Conservation (phyloP, 2,329 filamentous ascomycete genomes). For the Colletotrichum salicis region DNA sequence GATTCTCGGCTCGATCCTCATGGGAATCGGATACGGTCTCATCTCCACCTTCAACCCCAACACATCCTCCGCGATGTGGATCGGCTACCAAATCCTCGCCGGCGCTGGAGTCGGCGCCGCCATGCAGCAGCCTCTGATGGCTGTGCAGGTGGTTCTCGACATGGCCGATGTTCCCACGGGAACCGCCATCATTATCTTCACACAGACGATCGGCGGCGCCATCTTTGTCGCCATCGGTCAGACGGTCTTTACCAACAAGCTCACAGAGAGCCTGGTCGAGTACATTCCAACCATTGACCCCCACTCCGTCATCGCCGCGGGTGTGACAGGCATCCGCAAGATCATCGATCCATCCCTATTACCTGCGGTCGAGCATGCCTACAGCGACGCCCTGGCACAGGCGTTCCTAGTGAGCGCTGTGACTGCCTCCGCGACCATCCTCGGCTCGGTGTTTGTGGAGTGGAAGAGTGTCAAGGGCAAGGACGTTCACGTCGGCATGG, state of each 20-base stretch:
- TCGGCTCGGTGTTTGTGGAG: slow-evolving; percentile 57
- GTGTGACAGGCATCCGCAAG: slow-evolving; percentile 50
- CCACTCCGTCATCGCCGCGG: slow-evolving; percentile 44
- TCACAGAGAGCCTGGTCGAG: slow-evolving; percentile 51
- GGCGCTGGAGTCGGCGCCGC: slow-evolving; percentile 55
- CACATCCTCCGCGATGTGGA: slow-evolving; percentile 51
- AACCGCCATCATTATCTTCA: slow-evolving; percentile 58
- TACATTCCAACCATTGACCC: slow-evolving; percentile 49
- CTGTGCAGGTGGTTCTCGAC: slow-evolving; percentile 56
- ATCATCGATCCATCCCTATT: slow-evolving; percentile 44
- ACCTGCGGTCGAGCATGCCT: slow-evolving; percentile 50
- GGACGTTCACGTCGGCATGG: slow-evolving; percentile 47
- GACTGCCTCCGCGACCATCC: slow-evolving; percentile 54
- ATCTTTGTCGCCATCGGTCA: slow-evolving; percentile 64
- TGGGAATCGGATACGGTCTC: slow-evolving; percentile 52
- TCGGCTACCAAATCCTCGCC: slow-evolving; percentile 55
- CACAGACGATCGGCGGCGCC: slow-evolving; percentile 54
- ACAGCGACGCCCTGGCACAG: slow-evolving; percentile 56
- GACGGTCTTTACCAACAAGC: slow-evolving; percentile 60
- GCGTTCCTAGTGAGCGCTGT: slow-evolving; percentile 57
- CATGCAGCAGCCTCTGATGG: slow-evolving; percentile 57
- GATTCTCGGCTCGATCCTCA: slow-evolving; percentile 47
- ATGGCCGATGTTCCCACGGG: slow-evolving; percentile 57
- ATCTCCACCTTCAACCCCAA: slow-evolving; percentile 52
- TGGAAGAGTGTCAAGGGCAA: slow-evolving; percentile 69